These are phyloP conservation scores for Syzygium jambos DNA, from an alignment of 345 rosid genomes.

Conservation along the genomic window DNA sequence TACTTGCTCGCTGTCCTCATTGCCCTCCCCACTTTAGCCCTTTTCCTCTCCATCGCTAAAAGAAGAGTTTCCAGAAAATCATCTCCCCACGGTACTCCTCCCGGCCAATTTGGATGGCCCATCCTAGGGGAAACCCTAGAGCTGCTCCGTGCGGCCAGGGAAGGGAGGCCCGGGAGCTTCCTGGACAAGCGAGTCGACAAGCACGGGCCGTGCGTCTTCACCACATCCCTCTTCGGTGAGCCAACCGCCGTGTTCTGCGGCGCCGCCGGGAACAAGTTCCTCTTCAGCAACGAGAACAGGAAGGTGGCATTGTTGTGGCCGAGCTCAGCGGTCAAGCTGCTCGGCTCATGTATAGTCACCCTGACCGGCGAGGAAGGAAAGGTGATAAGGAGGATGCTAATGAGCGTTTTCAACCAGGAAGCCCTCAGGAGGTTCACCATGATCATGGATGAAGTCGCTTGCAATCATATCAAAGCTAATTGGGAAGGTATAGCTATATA, in stretches of 20 bases:
- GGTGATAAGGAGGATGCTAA: not conserved
- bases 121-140: slow-evolving; percentile 1
- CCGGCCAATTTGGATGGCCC: not conserved
- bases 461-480: not conserved
- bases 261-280: not conserved
- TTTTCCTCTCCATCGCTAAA: not conserved
- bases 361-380: not conserved
- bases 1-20: not conserved
- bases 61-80: not conserved
- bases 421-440: not conserved
- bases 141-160: not conserved
- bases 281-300: not conserved
- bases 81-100: not conserved
- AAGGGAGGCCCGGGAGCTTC: not conserved
- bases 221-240: not conserved
- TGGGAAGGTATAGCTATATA: slow-evolving; percentile 8
- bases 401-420: not conserved
- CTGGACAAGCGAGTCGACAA: not conserved
- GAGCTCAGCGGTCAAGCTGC: not conserved
- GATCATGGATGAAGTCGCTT: slow-evolving; percentile 2
- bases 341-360: not conserved
- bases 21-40: not conserved
- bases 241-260: not conserved
- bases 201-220: not conserved
- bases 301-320: slow-evolving; percentile 1